Percentiles rank a stretch among this genome's conserved stretches.
These are phyloP conservation scores for Rubroshorea leprosula DNA, from an alignment of 345 rosid genomes.

Conservation along the genomic window DNA sequence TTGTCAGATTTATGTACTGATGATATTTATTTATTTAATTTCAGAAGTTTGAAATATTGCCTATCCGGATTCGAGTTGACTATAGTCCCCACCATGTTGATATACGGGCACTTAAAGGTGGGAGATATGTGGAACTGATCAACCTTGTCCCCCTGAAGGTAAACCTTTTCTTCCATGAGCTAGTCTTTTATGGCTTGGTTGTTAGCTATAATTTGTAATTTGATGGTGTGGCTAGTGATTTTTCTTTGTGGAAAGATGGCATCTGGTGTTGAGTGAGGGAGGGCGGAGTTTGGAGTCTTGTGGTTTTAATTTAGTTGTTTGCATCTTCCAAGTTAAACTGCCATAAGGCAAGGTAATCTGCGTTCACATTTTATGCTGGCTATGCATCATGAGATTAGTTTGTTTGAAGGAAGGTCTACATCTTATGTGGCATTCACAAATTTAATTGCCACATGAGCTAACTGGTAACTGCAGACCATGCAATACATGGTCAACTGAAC, in stretches of 20 bases:
- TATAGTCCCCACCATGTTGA: slow-evolving; percentile 80
- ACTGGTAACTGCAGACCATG: too few species aligned
- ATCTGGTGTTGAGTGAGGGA: too few species aligned
- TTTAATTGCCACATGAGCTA: too few species aligned
- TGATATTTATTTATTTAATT: slow-evolving; percentile 19
- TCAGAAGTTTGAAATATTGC: slow-evolving; percentile 87
- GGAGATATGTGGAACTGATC: slow-evolving; percentile 86
- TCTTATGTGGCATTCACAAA: too few species aligned
- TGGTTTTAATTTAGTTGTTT: too few species aligned
- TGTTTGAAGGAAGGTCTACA: too few species aligned
- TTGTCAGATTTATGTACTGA: slow-evolving; percentile 22
- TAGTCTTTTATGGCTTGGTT: neutral
- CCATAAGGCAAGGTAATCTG: too few species aligned
- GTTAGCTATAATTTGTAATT: neutral
- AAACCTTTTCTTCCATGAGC: slow-evolving; percentile 10
- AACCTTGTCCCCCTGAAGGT: slow-evolving; percentile 99
- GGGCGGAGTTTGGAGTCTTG: too few species aligned
- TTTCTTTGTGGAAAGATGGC: neutral
- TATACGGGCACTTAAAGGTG: slow-evolving; percentile 84
- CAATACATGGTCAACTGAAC: too few species aligned
- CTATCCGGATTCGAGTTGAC: slow-evolving; percentile 77
- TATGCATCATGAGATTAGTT: too few species aligned
- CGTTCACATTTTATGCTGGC: too few species aligned
- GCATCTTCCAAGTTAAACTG: too few species aligned
- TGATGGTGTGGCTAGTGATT: neutral